Percentiles rank a stretch among this genome's conserved stretches.
Conservation (phyloP, 2,329 filamentous ascomycete species). For the Exutisphaerella laricina region DNA sequence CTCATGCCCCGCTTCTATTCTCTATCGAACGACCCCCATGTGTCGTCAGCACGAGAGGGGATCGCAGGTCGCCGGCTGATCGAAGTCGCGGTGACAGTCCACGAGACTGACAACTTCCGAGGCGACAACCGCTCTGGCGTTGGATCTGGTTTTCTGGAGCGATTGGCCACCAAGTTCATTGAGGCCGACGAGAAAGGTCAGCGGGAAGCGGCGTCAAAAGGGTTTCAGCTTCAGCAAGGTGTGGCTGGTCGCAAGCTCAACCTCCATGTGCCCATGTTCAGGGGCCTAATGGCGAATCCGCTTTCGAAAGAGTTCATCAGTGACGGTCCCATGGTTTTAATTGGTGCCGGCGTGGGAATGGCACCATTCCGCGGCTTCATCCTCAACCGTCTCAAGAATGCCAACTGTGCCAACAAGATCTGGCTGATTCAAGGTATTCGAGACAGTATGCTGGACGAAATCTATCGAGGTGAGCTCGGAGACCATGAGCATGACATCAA, state of each 20-base stretch:
- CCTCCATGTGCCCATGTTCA: constrained; percentile 90
- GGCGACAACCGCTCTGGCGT: constrained; percentile 66
- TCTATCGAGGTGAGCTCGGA: constrained; percentile 95
- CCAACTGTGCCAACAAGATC: constrained; percentile 95
- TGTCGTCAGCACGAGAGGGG: constrained; percentile 64
- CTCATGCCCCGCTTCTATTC: constrained; percentile 99
- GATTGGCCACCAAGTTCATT: constrained; percentile 68
- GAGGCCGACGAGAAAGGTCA: constrained; percentile 59
- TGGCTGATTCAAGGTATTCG: constrained; percentile 93
- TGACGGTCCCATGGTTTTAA: constrained; percentile 95
- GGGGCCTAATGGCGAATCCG: constrained; percentile 95
- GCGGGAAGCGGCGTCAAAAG: constrained; percentile 37
- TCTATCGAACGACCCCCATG: constrained; percentile 88
- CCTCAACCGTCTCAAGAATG: constrained; percentile 84
- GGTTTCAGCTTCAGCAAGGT: constrained; percentile 36
- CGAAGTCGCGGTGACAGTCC: constrained; percentile 94
- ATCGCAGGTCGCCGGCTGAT: constrained; percentile 71
- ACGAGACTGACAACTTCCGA: constrained; percentile 77
- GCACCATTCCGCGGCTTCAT: constrained; percentile 98
- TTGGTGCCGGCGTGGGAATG: constrained; percentile 93
- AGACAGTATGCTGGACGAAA: constrained; percentile 90
- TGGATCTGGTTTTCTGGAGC: constrained; percentile 88
- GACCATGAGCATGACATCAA: constrained; percentile 65
- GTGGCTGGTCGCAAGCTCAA: constrained; percentile 43
- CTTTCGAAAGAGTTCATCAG: constrained; percentile 85